Conservation (phyloP, 345 rosid genomes). For the Hirschfeldia incana region DNA sequence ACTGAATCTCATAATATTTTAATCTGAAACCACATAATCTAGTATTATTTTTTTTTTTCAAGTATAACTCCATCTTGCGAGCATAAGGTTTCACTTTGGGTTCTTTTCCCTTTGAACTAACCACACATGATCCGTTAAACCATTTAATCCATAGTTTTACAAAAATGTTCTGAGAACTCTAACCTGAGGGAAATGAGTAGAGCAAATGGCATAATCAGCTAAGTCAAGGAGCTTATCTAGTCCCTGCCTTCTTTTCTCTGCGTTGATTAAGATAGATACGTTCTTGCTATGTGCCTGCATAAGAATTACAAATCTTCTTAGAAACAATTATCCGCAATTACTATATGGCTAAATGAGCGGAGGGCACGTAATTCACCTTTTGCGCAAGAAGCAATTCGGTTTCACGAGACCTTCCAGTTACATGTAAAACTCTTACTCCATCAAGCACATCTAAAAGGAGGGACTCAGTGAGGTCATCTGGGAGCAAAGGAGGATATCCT, state of each 20-base stretch:
- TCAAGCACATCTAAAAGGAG: conserved; percentile 52
- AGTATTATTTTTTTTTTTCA: neutral
- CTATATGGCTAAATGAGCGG: neutral
- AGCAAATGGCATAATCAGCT: conserved; percentile 72
- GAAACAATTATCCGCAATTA: neutral
- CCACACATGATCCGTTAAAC: neutral
- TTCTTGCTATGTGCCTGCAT: conserved; percentile 71
- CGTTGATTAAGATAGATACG: conserved; percentile 74
- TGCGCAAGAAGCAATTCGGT: conserved; percentile 60
- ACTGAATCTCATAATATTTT: neutral
- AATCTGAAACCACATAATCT: neutral
- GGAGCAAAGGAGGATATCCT: conserved; percentile 68
- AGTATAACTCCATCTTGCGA: neutral
- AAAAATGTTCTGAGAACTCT: conserved; percentile 15
- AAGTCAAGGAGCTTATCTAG: conserved; percentile 63
- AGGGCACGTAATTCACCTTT: conserved; percentile 51
- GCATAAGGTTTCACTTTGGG: neutral
- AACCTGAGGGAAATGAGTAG: conserved; percentile 74
- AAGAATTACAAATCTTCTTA: conserved; percentile 38
- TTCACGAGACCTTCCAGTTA: conserved; percentile 70
- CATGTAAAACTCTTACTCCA: conserved; percentile 60
- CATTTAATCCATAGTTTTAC: neutral
- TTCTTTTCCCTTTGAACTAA: neutral
- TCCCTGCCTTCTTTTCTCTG: conserved; percentile 69
- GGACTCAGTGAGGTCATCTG: conserved; percentile 57